Conservation (phyloP, 768 basidiomycete genomes). For the Inosperma sp. region DNA sequence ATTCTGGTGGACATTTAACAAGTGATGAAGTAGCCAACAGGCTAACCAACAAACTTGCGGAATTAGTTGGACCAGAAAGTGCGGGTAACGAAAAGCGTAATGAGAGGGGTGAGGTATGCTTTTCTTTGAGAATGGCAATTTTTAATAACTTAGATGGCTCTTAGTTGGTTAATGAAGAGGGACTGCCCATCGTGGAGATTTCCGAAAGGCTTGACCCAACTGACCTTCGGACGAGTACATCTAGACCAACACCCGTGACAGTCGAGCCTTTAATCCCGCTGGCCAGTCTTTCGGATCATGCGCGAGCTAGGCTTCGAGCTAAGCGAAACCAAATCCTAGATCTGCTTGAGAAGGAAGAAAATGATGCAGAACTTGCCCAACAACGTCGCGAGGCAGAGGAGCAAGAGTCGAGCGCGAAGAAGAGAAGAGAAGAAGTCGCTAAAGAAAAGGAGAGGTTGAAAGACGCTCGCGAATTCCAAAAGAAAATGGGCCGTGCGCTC, state of each 20-base stretch:
- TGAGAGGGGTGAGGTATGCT: conserved; percentile 62
- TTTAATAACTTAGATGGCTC: conserved; percentile 19
- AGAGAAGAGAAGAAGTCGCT: conserved; percentile 44
- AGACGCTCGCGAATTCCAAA: conserved; percentile 54
- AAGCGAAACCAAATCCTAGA: conserved; percentile 65
- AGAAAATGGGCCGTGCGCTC: conserved; percentile 73
- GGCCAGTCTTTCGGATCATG: conserved; percentile 40
- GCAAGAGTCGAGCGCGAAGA: conserved; percentile 45
- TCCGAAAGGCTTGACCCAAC: conserved; percentile 47
- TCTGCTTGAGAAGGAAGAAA: conserved; percentile 68
- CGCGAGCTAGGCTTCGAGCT: conserved; percentile 47
- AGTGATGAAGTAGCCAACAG: conserved; percentile 47
- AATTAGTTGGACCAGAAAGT: conserved; percentile 49
- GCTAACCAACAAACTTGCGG: conserved; percentile 55
- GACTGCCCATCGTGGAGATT: conserved; percentile 75
- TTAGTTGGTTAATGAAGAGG: conserved; percentile 72
- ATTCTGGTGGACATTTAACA: conserved; percentile 27
- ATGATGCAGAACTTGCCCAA: conserved; percentile 38
- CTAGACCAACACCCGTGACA: conserved; percentile 20
- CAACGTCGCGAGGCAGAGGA: conserved; percentile 37
- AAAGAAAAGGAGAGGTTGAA: conserved; percentile 37
- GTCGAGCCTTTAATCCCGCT: conserved; percentile 43
- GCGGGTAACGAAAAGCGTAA: conserved; percentile 36
- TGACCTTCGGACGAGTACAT: conserved; percentile 14
- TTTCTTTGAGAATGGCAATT: conserved; percentile 14